Base-by-base conservation (phyloP, 345 rosid genomes). In the Excoecaria cochinchinensis region DNA sequence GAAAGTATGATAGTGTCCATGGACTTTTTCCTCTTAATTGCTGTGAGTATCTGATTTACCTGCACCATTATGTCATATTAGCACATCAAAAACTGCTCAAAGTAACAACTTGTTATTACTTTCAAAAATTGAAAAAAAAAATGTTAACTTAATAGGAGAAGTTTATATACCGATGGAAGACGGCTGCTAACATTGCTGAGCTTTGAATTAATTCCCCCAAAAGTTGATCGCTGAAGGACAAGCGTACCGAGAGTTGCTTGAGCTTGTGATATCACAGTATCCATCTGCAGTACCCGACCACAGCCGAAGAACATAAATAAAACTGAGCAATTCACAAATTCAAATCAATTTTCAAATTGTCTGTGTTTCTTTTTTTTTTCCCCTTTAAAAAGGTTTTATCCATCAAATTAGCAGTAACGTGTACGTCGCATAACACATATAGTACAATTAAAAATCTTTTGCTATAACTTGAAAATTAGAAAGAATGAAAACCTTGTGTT, bases 131-230 rank as follows among this genome's bases (percentile, higher is more conserved):
- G 9, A 75, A 5, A 53, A 50, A 40, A 4, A 46, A 74, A 72
- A 69, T 40, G 31, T 69, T 8, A 15, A 75, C 58, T 25, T 55
- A 46, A 21, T 16, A 19, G 75, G 64, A 3, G 58, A 21, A 64
- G 31, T 8, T n/a, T 51, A 59, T 67, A 74, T 85, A 93, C 99
- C 84, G 98, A 80, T 56, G 97, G 99, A 46, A 95, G 91, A 78
- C 92, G 97, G 85, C 97, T 89, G 90, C 92, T 78, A 60, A 95
- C 90, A 83, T 90, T 95, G 82, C 92, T 80, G 74, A 95, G 86
- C 92, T 95, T 95, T 82, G 90, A 95, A 84, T 93, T 92, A 82
- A 95, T 87, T 79, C 95, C 97, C 71, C 98, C 98, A 72, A 93
- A 95, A 68, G 97, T 87, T 69, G 97, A 93, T 47, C 97, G 92